Evolutionary conservation across 345 rosid genomes (phyloP).

Genomic region (Triadica sebifera): DNA sequence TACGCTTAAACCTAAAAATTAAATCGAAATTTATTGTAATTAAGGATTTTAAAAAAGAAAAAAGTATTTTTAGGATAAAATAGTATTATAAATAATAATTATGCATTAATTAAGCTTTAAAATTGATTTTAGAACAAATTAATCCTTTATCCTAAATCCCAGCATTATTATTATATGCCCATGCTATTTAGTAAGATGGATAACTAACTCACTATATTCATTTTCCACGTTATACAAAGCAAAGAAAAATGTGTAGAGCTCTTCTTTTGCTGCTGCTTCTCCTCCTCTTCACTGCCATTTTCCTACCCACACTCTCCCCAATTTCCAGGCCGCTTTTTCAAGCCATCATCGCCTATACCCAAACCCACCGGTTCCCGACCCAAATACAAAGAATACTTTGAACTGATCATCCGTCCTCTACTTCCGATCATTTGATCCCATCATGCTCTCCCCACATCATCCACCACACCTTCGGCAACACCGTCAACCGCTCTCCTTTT

Average conservation of each 20-base stretch:
- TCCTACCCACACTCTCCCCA: conserved; percentile 13
- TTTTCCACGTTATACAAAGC: neutral
- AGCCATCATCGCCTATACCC: conserved; percentile 12
- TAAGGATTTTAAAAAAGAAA: no score
- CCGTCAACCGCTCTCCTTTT: conserved; percentile 64
- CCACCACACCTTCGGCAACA: conserved; percentile 79
- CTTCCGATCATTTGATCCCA: conserved; percentile 54
- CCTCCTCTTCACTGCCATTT: conserved; percentile 18
- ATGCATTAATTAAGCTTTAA: no score
- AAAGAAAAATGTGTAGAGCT: neutral
- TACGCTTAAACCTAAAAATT: no score
- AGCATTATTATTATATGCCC: no score
- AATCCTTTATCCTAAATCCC: no score
- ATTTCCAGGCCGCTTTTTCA: conserved; percentile 40
- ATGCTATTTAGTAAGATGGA: neutral
- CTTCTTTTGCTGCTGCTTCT: conserved; percentile 7
- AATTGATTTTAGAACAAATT: no score
- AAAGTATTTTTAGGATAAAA: no score
- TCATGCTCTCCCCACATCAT: conserved; percentile 54
- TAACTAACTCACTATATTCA: neutral
- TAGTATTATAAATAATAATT: no score
- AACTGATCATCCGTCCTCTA: conserved; percentile 50
- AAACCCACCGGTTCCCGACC: neutral
- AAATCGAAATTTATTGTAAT: no score
- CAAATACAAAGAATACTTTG: conserved; percentile 47